These are phyloP conservation scores for Fusarium torreyae DNA, from an alignment of 2,329 filamentous ascomycete species.

Conservation along the genomic window DNA sequence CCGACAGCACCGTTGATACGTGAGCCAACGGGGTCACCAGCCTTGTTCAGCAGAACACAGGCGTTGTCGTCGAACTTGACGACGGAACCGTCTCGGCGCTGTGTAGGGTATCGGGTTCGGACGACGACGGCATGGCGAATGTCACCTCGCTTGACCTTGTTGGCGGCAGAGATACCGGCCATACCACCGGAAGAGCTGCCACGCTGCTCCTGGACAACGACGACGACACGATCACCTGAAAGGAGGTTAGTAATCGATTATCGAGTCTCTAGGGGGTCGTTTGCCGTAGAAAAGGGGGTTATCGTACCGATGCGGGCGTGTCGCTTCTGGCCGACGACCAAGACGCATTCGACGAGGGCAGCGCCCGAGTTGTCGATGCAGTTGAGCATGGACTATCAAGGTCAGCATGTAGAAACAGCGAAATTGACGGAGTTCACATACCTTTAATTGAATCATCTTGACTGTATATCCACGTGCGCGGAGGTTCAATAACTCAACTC, in stretches of 20 bases:
- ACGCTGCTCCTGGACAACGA: slow-evolving; percentile 97
- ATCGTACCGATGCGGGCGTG: slow-evolving; percentile 87
- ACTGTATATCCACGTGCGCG: slow-evolving; percentile 35
- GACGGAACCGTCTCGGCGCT: slow-evolving; percentile 89
- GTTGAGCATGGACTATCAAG: slow-evolving; percentile 87
- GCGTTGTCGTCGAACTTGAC: slow-evolving; percentile 98
- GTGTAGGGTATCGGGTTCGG: slow-evolving; percentile 88
- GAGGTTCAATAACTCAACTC: slow-evolving; percentile 45
- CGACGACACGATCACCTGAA: slow-evolving; percentile 93
- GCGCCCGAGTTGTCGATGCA: slow-evolving; percentile 99
- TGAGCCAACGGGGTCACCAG: slow-evolving; percentile 93
- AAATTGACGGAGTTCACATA: slow-evolving; percentile 46
- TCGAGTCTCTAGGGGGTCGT: not conserved
- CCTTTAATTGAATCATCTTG: slow-evolving; percentile 95
- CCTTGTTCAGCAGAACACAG: slow-evolving; percentile 96
- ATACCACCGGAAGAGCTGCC: slow-evolving; percentile 80
- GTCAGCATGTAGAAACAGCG: slow-evolving; percentile 12
- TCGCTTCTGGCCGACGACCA: slow-evolving; percentile 91
- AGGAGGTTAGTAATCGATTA: slow-evolving; percentile 10
- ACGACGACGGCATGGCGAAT: slow-evolving; percentile 97
- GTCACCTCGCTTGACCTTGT: slow-evolving; percentile 96
- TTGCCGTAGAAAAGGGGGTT: not conserved
- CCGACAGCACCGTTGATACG: slow-evolving; percentile 94
- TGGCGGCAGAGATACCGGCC: slow-evolving; percentile 80
- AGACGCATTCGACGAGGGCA: slow-evolving; percentile 95